Evolutionary conservation across 1,284 basidiomycete genomes (phyloP).

Genomic region (Bondarzewia mesenterica): DNA sequence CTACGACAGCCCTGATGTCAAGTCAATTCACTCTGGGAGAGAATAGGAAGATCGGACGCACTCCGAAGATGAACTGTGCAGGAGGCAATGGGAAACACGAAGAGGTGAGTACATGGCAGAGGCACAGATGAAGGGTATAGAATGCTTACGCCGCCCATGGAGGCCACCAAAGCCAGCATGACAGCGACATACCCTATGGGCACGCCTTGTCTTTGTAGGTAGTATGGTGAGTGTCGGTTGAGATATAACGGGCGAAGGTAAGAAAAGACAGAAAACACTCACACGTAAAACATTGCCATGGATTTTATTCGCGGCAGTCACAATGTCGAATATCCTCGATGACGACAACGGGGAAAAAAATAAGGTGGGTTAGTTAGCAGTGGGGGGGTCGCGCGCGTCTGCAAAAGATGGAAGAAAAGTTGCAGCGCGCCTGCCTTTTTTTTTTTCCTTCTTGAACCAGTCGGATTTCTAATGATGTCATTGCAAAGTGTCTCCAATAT

Average conservation of each 20-base stretch:
- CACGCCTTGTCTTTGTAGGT: constrained; percentile 23
- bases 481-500: no score
- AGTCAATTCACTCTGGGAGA: background rate
- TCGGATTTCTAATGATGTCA: no score
- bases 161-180: constrained; percentile 60
- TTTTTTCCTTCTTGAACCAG: no score
- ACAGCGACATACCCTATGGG: constrained; percentile 58
- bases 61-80: constrained; percentile 58
- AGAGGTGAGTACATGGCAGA: background rate
- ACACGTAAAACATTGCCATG: background rate
- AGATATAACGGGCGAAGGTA: background rate
- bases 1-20: constrained; percentile 10
- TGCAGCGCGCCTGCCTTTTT: no score
- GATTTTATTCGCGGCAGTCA: background rate
- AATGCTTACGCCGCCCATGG: constrained; percentile 53
- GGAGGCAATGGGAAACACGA: constrained; percentile 24
- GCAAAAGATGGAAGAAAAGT: no score
- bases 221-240: background rate
- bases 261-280: background rate
- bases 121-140: background rate
- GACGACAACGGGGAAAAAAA: background rate
- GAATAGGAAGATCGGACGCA: constrained; percentile 14
- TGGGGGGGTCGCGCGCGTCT: no score
- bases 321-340: no score
- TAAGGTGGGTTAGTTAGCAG: no score